These are phyloP conservation scores for Aspergillus sp. DNA, from an alignment of 2,329 filamentous ascomycete species.

Conservation along the genomic window DNA sequence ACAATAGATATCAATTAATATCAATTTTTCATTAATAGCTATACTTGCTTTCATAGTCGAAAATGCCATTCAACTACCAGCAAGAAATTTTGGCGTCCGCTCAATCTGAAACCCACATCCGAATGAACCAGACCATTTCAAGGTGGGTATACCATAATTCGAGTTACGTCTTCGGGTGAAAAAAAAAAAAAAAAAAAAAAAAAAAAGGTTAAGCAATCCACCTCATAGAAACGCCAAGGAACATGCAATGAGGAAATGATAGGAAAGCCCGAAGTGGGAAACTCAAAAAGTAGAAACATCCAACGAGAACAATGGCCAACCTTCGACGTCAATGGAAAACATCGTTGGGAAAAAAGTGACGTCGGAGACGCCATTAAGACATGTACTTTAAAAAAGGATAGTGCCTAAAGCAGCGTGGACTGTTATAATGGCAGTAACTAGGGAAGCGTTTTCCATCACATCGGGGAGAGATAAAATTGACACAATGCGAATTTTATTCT, in stretches of 20 bases:
- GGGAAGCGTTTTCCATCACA: neutral
- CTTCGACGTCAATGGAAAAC: neutral
- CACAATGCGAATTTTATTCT: slow-evolving; percentile 28
- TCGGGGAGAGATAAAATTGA: neutral
- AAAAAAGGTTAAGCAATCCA: neutral
- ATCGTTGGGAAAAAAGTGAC: neutral
- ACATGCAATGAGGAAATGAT: neutral
- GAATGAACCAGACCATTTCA: neutral
- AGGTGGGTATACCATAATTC: neutral
- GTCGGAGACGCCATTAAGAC: no score
- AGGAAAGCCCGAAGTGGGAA: neutral
- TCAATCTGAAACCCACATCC: neutral
- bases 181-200: neutral
- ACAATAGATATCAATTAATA: no score
- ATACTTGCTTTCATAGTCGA: neutral
- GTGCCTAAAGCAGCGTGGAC: no score
- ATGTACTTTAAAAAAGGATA: no score
- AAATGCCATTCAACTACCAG: neutral
- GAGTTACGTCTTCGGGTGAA: neutral
- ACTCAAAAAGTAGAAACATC: neutral
- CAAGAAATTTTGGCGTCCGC: neutral
- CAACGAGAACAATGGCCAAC: neutral
- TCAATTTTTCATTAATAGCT: neutral
- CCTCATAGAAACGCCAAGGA: neutral
- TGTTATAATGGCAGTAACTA: neutral